phyloP scores from a whole-genome alignment of 805 yeast species.

The Crinitomyces ghanaensis region DNA sequence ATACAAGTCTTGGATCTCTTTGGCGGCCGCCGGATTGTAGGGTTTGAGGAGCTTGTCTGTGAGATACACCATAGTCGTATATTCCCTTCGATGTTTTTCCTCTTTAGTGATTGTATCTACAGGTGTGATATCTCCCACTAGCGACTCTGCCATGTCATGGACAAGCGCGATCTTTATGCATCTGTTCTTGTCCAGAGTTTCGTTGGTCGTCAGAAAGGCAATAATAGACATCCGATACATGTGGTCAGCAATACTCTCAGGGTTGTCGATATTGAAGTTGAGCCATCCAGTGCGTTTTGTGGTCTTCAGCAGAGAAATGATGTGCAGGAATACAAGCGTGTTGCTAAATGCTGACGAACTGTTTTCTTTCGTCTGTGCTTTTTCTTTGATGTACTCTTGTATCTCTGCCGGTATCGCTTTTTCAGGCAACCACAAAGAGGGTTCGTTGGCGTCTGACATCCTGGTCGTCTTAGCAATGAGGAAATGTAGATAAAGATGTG shows the following conservation, averaged over 20 bases:
- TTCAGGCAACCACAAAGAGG: slow-evolving; percentile 54
- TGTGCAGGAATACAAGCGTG: slow-evolving; percentile 45
- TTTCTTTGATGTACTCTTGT: slow-evolving; percentile 25
- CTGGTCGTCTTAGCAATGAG: too few relatives aligned
- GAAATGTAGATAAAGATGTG: too few relatives aligned
- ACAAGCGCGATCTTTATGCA: slow-evolving; percentile 80
- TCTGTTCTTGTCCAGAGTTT: slow-evolving; percentile 45
- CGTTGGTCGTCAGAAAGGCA: slow-evolving; percentile 50
- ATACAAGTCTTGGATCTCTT: slow-evolving; percentile 64
- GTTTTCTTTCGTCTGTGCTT: slow-evolving; percentile 8
- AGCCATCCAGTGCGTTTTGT: slow-evolving; percentile 94
- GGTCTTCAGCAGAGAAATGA: slow-evolving; percentile 58
- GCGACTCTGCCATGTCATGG: slow-evolving; percentile 88
- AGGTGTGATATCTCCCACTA: slow-evolving; percentile 94
- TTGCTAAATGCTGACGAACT: slow-evolving; percentile 2
- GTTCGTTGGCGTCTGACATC: too few relatives aligned
- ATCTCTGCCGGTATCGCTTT: slow-evolving; percentile 40
- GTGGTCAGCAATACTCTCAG: slow-evolving; percentile 77
- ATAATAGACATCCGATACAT: slow-evolving; percentile 90
- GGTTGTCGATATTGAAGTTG: slow-evolving; percentile 44
- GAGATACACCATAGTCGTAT: slow-evolving; percentile 56
- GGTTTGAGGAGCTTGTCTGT: slow-evolving; percentile 41
- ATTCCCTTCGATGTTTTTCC: slow-evolving; percentile 80
- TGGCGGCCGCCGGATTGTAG: slow-evolving; percentile 52
- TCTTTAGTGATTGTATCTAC: slow-evolving; percentile 56